Evolutionary conservation across 345 rosid species (phyloP).

Genomic region (Pistacia vera): DNA sequence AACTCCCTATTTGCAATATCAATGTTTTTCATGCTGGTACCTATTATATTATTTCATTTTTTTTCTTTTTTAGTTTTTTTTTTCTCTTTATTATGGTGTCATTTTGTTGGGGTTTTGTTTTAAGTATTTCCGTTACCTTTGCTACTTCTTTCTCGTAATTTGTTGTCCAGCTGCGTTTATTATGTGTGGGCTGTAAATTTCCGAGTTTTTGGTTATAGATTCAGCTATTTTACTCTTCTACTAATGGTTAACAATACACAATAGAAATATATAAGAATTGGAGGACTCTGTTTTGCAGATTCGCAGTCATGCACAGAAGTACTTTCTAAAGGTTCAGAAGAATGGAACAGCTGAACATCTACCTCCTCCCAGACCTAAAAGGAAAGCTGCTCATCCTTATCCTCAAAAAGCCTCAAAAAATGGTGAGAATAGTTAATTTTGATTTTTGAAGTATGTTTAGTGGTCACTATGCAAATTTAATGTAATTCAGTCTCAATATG

Average conservation of each 20-base stretch:
- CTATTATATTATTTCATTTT: not conserved
- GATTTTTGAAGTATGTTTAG: slow-evolving; percentile 9
- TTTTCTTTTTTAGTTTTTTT: too few species aligned
- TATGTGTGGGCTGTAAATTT: not conserved
- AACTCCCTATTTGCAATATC: not conserved
- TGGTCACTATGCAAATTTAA: not conserved
- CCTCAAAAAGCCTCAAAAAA: slow-evolving; percentile 83
- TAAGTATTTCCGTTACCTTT: not conserved
- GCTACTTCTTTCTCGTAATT: not conserved
- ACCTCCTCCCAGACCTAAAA: slow-evolving; percentile 92
- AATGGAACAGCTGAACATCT: slow-evolving; percentile 83
- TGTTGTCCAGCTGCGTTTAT: not conserved
- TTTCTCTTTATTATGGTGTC: slow-evolving; percentile 21
- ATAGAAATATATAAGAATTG: not conserved
- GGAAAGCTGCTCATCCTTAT: slow-evolving; percentile 96
- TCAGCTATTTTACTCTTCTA: not conserved
- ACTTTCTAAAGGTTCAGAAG: slow-evolving; percentile 86
- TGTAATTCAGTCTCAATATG: slow-evolving; percentile 11
- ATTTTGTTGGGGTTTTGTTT: not conserved
- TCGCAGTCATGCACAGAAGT: slow-evolving; percentile 93
- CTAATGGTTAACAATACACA: not conserved
- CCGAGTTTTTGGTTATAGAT: not conserved
- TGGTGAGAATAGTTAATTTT: slow-evolving; percentile 36
- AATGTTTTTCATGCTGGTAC: not conserved
- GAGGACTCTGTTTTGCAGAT: slow-evolving; percentile 44